These are phyloP conservation scores for Boletus pseudo-olivaceus DNA, from an alignment of 768 basidiomycete species.

Conservation along the genomic window DNA sequence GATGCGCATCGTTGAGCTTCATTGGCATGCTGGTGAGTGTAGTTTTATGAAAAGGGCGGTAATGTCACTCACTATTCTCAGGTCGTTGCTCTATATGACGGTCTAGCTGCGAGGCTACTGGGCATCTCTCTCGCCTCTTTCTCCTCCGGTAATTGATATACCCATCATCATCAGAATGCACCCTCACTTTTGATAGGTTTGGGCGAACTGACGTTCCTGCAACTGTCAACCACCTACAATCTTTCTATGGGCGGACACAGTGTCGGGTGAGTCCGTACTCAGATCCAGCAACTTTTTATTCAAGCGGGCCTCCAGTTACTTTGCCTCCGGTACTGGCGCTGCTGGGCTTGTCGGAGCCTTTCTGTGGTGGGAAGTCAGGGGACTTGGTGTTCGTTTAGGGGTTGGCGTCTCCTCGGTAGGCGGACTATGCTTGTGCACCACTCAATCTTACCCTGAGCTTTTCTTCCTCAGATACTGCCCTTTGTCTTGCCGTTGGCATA, in stretches of 20 bases:
- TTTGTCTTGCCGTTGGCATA: slow-evolving; percentile 75
- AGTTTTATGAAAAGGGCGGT: neutral
- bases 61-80: slow-evolving; percentile 26
- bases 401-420: slow-evolving; percentile 81
- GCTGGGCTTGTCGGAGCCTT: slow-evolving; percentile 92
- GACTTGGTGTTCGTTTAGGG: slow-evolving; percentile 77
- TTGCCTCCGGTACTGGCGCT: slow-evolving; percentile 91
- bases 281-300: neutral
- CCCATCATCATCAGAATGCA: neutral
- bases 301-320: slow-evolving; percentile 55
- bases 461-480: slow-evolving; percentile 63
- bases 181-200: slow-evolving; percentile 51
- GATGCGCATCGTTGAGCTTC: slow-evolving; percentile 74
- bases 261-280: slow-evolving; percentile 57
- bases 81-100: slow-evolving; percentile 75
- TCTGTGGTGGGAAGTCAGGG: slow-evolving; percentile 91
- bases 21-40: slow-evolving; percentile 81
- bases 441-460: neutral
- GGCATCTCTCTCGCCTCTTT: slow-evolving; percentile 84
- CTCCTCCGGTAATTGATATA: slow-evolving; percentile 60
- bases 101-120: slow-evolving; percentile 63
- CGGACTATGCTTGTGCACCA: neutral
- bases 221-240: slow-evolving; percentile 81
- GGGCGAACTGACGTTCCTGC: slow-evolving; percentile 92
- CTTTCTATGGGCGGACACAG: slow-evolving; percentile 73